Base-by-base conservation (phyloP, 805 yeast genomes). In the Millerozyma acaciae region DNA sequence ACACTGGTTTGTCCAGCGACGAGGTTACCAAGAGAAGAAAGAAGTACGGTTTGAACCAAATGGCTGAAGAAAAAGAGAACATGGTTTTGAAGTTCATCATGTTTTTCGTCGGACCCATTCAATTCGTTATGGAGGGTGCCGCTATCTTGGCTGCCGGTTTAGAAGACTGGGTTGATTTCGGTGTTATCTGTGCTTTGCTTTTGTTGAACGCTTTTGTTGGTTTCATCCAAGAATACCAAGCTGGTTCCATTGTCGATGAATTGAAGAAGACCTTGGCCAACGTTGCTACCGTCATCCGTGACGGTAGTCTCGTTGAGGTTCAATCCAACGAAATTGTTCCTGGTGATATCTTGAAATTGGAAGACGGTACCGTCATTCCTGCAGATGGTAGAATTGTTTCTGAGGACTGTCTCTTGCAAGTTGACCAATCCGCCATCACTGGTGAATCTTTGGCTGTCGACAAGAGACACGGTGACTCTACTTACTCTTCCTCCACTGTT, bases 151-250 rank as follows among this genome's bases (percentile, higher is more conserved):
- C 96, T 59, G 95, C 95, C 48, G 96, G 95, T 80, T 75, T 86
- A 55, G 86, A 86, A 72, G 96, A 89, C 73, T 88, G 96, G 96
- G 96, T 88, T 59, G 96, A 88, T 78, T 88, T 88, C 75, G 96
- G 97, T 79, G 97, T 88, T 63, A 88, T 88, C 62, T 79, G 85
- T 67, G 96, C 83, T 69, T 70, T 88, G 53, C 74, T 88, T 53
- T 51, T 80, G 65, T 78, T 88, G 62, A 88, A 88, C 70, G 96
- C 96, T 46, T 69, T 71, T 55, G 96, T 88, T 64, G 97, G 97
- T 78, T 88, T 88, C 80, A 75, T 86, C 51, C 97, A 88, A 75
- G 97, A 88, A 70, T 89, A 71, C 83, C 96, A 88, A 72, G 97
- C 97, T 48, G 96, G 96, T 75, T 87, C 96, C 44, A 88, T 88